Base-by-base conservation (phyloP, 2,329 filamentous ascomycete genomes). In the Cercospora canescens region DNA sequence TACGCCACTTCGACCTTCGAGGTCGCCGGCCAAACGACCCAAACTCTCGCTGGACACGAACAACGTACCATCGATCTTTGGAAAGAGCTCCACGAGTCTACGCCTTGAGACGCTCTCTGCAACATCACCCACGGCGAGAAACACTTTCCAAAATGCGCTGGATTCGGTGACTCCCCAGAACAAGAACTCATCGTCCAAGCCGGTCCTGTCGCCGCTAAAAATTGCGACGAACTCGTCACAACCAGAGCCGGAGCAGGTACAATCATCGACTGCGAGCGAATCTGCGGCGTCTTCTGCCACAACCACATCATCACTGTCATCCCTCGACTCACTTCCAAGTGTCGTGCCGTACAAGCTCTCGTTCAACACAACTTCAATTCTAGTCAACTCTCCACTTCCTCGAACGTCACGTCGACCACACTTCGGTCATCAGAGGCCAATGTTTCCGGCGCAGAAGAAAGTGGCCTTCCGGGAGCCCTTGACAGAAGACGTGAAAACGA, bases 101-200 rank as follows among this genome's bases (percentile, higher is more conserved):
- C 82, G 84, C 14, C 79, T 87, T 56, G 81, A 84, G 52, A 83
- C 83, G 2, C 78, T 86, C 24, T 84, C 83, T 58, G 80, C 84
- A n/a, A 81, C 83, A 32, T 88, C 87, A 7, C 87, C 87, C 11
- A 89, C 87, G 1, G 79, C 83, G 48, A 81, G 84, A 71, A 89
- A 89, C 76, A 89, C 87, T 60, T 87, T 88, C 73, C 83, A 80
- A 71, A 89, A 89, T 77, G 83, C 85, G 59, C 87, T 87, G 70
- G 82, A 86, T 45, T 74, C 78, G 41, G 69, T 76, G n/a, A 30
- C 35, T 32, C 21, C 28, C 32, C 45, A 37, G 12, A 30, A 18
- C 48, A 62, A 62, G 32, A 41, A 35, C 16, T 1, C 34, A 37
- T 28, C 24, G 7, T 14, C 57, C 37, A 35, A 30, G 2, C 54